Evolutionary conservation across 2,329 filamentous ascomycete species (phyloP).

Genomic region (Tricladium varicosporioides): DNA sequence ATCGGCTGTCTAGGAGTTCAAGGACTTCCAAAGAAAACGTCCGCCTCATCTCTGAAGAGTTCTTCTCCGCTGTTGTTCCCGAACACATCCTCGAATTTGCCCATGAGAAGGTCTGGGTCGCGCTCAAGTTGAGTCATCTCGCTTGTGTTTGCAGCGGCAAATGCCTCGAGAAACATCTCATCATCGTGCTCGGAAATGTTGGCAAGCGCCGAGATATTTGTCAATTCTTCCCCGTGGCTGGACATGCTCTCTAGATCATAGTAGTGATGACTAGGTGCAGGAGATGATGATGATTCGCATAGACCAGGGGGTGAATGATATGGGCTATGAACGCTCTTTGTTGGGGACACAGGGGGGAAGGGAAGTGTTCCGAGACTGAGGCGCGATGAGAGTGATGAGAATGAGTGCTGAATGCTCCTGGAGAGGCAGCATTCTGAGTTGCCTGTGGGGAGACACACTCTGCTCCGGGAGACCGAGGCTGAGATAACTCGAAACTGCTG

Average conservation of each 20-base stretch:
- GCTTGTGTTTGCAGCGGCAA: slow-evolving; percentile 24
- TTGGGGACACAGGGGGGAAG: slow-evolving; percentile 45
- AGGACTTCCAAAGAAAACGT: slow-evolving; percentile 35
- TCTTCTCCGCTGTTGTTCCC: slow-evolving; percentile 19
- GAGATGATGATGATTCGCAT: slow-evolving; percentile 59
- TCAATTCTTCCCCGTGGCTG: slow-evolving; percentile 23
- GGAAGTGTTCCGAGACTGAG: slow-evolving; percentile 25
- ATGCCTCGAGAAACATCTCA: slow-evolving; percentile 36
- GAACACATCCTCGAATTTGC: slow-evolving; percentile 33
- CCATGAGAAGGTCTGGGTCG: slow-evolving; percentile 31
- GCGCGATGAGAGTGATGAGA: slow-evolving; percentile 23
- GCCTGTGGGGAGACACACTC: slow-evolving; percentile 32
- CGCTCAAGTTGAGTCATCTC: slow-evolving; percentile 29
- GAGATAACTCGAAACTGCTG: slow-evolving; percentile 37
- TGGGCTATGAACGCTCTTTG: slow-evolving; percentile 47
- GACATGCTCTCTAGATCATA: slow-evolving; percentile 30
- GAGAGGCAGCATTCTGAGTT: slow-evolving; percentile 30
- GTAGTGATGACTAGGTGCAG: slow-evolving; percentile 35
- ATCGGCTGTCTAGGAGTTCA: background rate
- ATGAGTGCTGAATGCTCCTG: slow-evolving; percentile 27
- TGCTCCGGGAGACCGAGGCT: slow-evolving; percentile 23
- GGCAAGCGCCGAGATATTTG: slow-evolving; percentile 11
- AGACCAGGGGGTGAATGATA: slow-evolving; percentile 59
- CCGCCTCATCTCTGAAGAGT: slow-evolving; percentile 27
- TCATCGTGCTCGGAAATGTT: slow-evolving; percentile 30